Percentiles rank a stretch among this genome's conserved stretches.
Conservation (phyloP, 306 rosid species). For the Fragaria vesca region DNA sequence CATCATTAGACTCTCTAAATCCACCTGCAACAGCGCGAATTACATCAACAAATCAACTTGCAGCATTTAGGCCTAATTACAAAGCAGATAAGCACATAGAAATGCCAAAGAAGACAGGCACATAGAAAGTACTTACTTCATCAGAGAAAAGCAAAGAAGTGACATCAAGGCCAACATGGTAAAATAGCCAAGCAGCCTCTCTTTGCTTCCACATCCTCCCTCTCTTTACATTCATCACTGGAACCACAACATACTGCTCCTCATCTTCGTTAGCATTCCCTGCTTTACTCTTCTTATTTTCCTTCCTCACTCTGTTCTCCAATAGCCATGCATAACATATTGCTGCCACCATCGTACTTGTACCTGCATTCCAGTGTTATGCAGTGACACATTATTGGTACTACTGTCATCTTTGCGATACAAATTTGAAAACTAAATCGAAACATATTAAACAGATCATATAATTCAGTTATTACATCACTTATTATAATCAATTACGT, state of each 20-base stretch:
- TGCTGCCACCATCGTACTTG: constrained; percentile 82
- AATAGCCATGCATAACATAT: constrained; percentile 76
- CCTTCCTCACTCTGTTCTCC: constrained; percentile 49
- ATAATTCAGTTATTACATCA: background rate
- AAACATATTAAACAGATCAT: background rate
- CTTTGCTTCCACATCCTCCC: constrained; percentile 64
- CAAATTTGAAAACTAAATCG: background rate
- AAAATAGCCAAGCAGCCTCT: constrained; percentile 85
- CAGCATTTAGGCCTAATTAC: background rate
- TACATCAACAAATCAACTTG: constrained; percentile 23
- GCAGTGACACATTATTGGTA: background rate
- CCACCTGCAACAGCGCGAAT: constrained; percentile 47
- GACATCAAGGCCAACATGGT: constrained; percentile 71
- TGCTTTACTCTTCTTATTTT: constrained; percentile 12
- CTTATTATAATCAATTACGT: background rate
- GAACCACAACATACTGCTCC: constrained; percentile 46
- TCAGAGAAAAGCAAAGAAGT: constrained; percentile 62
- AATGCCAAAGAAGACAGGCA: background rate
- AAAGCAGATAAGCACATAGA: background rate
- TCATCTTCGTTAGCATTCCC: constrained; percentile 20
- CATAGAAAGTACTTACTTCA: constrained; percentile 48
- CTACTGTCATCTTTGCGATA: background rate
- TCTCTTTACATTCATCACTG: constrained; percentile 70
- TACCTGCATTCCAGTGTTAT: constrained; percentile 44
- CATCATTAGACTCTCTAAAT: constrained; percentile 64